Conservation (phyloP, 2,329 filamentous ascomycete species). For the Trichoderma brevicompactum region DNA sequence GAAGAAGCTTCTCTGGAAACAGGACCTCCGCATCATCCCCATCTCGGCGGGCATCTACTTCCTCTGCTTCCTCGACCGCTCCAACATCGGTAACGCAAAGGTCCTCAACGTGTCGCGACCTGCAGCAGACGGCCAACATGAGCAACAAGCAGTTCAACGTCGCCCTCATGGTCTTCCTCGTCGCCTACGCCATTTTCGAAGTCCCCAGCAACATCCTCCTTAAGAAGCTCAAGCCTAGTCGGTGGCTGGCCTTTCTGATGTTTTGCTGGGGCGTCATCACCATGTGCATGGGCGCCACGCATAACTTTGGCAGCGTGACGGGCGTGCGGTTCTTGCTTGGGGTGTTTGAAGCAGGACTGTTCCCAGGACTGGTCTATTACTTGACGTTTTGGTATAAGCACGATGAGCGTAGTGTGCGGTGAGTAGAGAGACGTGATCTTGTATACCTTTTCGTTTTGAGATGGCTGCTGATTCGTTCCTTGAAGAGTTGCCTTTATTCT, state of each 20-base stretch:
- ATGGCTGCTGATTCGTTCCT: neutral
- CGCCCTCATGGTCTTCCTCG: conserved; percentile 63
- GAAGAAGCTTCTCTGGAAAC: conserved; percentile 56
- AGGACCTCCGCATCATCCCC: conserved; percentile 67
- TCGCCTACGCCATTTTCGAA: conserved; percentile 64
- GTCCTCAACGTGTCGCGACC: conserved; percentile 66
- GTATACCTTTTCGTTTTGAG: neutral
- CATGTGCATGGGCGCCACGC: conserved; percentile 66
- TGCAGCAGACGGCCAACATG: conserved; percentile 66
- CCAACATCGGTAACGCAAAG: conserved; percentile 72
- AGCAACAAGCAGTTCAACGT: conserved; percentile 63
- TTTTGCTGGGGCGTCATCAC: conserved; percentile 70
- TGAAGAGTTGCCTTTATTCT: conserved; percentile 70
- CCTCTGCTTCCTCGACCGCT: conserved; percentile 68
- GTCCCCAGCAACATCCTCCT: conserved; percentile 69
- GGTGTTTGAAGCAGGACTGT: conserved; percentile 71
- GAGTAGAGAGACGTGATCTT: conserved; percentile 20
- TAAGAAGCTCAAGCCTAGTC: conserved; percentile 64
- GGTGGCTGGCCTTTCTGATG: conserved; percentile 70
- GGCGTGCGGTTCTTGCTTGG: conserved; percentile 71
- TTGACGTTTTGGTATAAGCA: conserved; percentile 76
- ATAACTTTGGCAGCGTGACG: conserved; percentile 65
- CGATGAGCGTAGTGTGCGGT: conserved; percentile 68
- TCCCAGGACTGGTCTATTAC: conserved; percentile 63
- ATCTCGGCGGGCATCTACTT: conserved; percentile 67